Percentiles rank a stretch among this genome's conserved stretches.
phyloP scores from a whole-genome alignment of 495 filamentous ascomycete genomes.

The Evernia prunastri region DNA sequence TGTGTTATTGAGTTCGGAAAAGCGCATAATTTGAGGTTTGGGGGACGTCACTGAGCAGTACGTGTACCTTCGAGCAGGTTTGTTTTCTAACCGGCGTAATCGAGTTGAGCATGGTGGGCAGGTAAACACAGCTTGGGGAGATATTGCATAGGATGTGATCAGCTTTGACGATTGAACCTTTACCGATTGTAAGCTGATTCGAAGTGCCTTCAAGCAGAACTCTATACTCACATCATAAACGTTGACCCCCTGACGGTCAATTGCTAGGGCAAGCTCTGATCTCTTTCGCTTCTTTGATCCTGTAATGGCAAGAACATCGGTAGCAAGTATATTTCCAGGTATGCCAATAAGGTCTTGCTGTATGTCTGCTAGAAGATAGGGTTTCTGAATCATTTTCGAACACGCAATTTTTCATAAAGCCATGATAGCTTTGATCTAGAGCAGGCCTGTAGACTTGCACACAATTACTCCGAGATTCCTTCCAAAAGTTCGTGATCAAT shows the following conservation, averaged over 20 bases:
- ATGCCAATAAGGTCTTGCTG: constrained; percentile 57
- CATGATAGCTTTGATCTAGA: background rate
- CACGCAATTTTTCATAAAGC: background rate
- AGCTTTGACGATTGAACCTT: constrained; percentile 75
- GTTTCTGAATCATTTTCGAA: constrained; percentile 41
- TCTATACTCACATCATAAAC: constrained; percentile 74
- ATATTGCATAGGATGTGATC: constrained; percentile 76
- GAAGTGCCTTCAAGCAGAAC: constrained; percentile 1
- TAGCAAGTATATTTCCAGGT: constrained; percentile 53
- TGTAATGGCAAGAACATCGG: constrained; percentile 64
- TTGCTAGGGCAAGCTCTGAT: constrained; percentile 72
- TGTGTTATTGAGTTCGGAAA: constrained; percentile 38
- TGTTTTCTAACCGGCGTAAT: constrained; percentile 45
- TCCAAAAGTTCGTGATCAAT: constrained; percentile 15
- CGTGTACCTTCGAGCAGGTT: constrained; percentile 60
- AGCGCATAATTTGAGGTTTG: constrained; percentile 46
- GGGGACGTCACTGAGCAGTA: constrained; percentile 49
- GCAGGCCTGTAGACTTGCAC: background rate
- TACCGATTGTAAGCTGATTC: constrained; percentile 23
- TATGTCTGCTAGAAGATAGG: constrained; percentile 55
- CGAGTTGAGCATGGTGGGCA: constrained; percentile 72
- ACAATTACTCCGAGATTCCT: no score
- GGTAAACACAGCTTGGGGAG: constrained; percentile 71
- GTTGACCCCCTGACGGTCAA: constrained; percentile 87
- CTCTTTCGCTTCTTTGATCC: constrained; percentile 79